Conservation (phyloP, 345 rosid genomes). For the Cardiospermum halicacabum region DNA sequence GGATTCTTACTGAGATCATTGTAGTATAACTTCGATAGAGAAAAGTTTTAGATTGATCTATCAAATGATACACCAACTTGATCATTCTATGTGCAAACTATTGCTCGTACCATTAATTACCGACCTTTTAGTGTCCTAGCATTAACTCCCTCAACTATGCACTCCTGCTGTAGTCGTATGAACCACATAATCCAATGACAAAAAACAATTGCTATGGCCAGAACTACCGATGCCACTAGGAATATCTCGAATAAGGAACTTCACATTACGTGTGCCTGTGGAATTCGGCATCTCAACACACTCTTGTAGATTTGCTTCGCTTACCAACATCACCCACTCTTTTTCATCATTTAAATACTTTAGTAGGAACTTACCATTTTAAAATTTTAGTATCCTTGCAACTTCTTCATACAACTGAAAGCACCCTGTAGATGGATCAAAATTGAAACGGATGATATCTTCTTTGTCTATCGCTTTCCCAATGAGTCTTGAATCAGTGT, state of each 20-base stretch:
- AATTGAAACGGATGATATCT: conserved; percentile 71
- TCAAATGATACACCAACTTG: no score
- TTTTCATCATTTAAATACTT: conserved; percentile 86
- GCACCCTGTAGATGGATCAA: conserved; percentile 59
- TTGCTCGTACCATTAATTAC: no score
- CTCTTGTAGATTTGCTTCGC: conserved; percentile 76
- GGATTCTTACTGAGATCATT: no score
- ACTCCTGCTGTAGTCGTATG: no score
- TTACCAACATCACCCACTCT: conserved; percentile 80
- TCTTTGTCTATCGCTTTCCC: conserved; percentile 77
- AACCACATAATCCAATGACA: no score
- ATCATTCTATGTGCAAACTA: no score
- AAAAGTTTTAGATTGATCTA: no score
- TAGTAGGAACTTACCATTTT: conserved; percentile 65
- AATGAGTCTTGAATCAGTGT: conserved; percentile 40
- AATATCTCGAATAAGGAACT: conserved; percentile 60
- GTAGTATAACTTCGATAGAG: no score
- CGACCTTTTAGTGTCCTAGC: no score
- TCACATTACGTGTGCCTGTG: conserved; percentile 49
- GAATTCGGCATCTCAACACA: conserved; percentile 65
- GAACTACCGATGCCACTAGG: conserved; percentile 56
- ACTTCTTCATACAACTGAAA: conserved; percentile 73
- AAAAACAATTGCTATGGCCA: conserved; percentile 50
- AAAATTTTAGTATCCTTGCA: conserved; percentile 63
- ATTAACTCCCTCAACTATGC: no score